Conservation (phyloP, 306 rosid species). For the Cicer cuneatum region DNA sequence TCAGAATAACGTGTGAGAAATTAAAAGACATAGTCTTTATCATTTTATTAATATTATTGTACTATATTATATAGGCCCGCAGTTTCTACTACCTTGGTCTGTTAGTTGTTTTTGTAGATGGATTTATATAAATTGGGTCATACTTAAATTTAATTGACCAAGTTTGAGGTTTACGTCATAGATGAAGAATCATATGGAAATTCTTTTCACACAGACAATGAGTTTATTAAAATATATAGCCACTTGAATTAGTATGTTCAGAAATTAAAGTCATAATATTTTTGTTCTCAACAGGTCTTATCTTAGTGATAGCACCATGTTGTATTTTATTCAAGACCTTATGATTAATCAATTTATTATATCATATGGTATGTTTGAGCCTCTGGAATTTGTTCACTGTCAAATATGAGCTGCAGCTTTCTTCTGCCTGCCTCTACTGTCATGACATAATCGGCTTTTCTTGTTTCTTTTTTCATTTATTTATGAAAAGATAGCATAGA, state of each 20-base stretch:
- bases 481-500: neutral
- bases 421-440: conserved; percentile 24
- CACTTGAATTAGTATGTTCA: conserved; percentile 20
- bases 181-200: conserved; percentile 20
- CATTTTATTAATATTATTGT: neutral
- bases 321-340: neutral
- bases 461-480: neutral
- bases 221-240: conserved; percentile 12
- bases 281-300: conserved; percentile 35
- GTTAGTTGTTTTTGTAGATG: conserved; percentile 28
- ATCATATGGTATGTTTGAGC: conserved; percentile 17
- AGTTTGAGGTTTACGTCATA: conserved; percentile 23
- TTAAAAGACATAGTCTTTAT: neutral
- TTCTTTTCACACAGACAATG: conserved; percentile 1
- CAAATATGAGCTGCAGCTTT: neutral
- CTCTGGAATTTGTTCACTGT: no score
- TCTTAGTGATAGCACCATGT: conserved; percentile 20
- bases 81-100: conserved; percentile 17
- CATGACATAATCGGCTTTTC: conserved; percentile 13
- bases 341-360: conserved; percentile 15
- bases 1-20: conserved; percentile 34
- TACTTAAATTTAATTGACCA: conserved; percentile 23
- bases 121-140: conserved; percentile 10
- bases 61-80: conserved; percentile 14
- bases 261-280: conserved; percentile 32